phyloP scores from a whole-genome alignment of 495 filamentous ascomycete species.

The Penicillium simplicissimum region DNA sequence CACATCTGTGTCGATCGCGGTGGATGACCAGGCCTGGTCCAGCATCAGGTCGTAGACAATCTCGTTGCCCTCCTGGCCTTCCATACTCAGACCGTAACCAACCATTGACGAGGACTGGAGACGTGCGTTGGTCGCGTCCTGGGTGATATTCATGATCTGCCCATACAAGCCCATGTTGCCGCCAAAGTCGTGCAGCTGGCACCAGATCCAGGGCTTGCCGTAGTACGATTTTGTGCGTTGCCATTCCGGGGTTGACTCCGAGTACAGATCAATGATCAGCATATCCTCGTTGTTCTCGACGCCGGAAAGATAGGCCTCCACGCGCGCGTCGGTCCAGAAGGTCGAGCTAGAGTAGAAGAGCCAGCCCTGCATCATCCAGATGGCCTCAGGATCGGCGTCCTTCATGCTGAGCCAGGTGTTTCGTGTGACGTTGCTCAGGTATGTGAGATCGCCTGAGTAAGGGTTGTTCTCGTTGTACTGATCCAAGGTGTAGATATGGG shows the following conservation, averaged over 20 bases:
- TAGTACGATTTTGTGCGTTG: constrained; percentile 51
- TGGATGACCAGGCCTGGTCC: constrained; percentile 35
- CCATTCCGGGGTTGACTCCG: constrained; percentile 53
- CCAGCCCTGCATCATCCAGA: constrained; percentile 61
- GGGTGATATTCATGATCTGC: constrained; percentile 46
- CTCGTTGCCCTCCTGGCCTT: constrained; percentile 57
- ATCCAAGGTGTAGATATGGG: constrained; percentile 52
- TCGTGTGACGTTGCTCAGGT: constrained; percentile 37
- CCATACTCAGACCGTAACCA: constrained; percentile 32
- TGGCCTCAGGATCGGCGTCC: constrained; percentile 46
- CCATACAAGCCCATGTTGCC: constrained; percentile 54
- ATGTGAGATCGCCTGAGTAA: neutral
- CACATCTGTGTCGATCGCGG: neutral
- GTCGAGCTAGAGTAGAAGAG: constrained; percentile 44
- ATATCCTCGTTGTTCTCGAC: constrained; percentile 47
- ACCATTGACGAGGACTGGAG: neutral
- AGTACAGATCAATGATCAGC: constrained; percentile 54
- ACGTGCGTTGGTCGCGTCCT: neutral
- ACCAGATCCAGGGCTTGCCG: constrained; percentile 57
- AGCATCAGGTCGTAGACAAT: constrained; percentile 54
- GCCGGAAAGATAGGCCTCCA: constrained; percentile 52
- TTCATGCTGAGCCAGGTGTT: constrained; percentile 49
- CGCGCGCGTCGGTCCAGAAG: constrained; percentile 54
- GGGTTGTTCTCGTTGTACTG: constrained; percentile 57
- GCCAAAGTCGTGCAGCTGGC: constrained; percentile 51